phyloP scores from a whole-genome alignment of 2,329 filamentous ascomycete genomes.

The Sordariomycetes sp. region DNA sequence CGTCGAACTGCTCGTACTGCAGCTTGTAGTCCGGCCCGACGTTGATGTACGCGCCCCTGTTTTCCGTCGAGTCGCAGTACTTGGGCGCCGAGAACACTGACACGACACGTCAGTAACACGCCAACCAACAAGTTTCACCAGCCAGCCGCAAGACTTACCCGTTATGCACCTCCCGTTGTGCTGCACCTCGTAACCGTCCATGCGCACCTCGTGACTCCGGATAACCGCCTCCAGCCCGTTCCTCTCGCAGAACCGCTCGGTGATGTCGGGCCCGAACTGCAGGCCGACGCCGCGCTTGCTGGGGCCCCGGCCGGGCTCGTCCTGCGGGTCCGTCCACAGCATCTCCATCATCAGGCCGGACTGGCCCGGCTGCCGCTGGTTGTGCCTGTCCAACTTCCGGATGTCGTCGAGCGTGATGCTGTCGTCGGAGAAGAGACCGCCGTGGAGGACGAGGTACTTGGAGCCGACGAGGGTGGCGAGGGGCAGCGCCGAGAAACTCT shows the following conservation, averaged over 20 bases:
- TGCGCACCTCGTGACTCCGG: slow-evolving; percentile 92
- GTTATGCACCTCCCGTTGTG: slow-evolving; percentile 94
- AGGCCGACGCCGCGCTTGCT: slow-evolving; percentile 95
- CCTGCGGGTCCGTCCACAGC: slow-evolving; percentile 96
- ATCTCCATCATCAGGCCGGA: slow-evolving; percentile 99
- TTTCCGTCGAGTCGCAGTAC: slow-evolving; percentile 96
- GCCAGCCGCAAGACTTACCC: slow-evolving; percentile 32
- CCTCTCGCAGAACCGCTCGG: slow-evolving; percentile 90
- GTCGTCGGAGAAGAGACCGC: slow-evolving; percentile 92
- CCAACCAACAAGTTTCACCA: background rate
- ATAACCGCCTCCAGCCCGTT: slow-evolving; percentile 93
- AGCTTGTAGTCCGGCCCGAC: slow-evolving; percentile 86
- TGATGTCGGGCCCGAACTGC: slow-evolving; percentile 94
- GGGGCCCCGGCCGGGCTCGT: slow-evolving; percentile 71
- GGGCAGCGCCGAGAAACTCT: slow-evolving; percentile 90
- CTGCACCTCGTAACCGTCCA: slow-evolving; percentile 98
- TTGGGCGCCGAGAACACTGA: slow-evolving; percentile 90
- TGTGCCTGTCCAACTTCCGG: slow-evolving; percentile 79
- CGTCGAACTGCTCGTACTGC: slow-evolving; percentile 85
- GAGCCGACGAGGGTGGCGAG: slow-evolving; percentile 82
- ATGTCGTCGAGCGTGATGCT: slow-evolving; percentile 87
- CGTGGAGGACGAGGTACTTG: slow-evolving; percentile 87
- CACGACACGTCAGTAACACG: background rate
- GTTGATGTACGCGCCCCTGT: slow-evolving; percentile 98
- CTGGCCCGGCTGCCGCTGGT: slow-evolving; percentile 86